phyloP scores from a whole-genome alignment of 495 filamentous ascomycete species.

The Penicillium maclennaniae region DNA sequence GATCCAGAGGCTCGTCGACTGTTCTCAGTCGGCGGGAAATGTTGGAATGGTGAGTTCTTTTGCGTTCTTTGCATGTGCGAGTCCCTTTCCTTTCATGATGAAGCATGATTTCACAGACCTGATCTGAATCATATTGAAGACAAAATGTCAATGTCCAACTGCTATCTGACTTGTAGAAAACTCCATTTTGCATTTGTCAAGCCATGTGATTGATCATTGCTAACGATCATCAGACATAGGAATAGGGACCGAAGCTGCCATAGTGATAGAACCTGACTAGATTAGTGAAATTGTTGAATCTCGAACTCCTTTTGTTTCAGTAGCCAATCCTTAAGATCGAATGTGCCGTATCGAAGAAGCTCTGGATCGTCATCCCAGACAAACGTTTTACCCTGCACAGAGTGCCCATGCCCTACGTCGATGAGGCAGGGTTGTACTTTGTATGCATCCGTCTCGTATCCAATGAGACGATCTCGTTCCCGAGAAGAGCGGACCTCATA shows the following conservation, averaged over 20 bases:
- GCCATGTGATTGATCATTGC: background rate
- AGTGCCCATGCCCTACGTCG: background rate
- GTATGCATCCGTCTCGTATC: background rate
- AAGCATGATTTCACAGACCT: constrained; percentile 53
- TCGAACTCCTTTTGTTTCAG: background rate
- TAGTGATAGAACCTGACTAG: background rate
- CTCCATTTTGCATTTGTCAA: background rate
- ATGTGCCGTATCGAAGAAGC: background rate
- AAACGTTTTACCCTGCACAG: background rate
- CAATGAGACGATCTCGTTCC: background rate
- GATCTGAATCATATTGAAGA: constrained; percentile 50
- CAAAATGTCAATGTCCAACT: constrained; percentile 43
- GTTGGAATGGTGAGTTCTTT: constrained; percentile 3
- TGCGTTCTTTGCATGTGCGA: background rate
- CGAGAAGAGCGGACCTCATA: background rate
- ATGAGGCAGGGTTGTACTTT: background rate
- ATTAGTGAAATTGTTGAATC: background rate
- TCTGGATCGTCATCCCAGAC: background rate
- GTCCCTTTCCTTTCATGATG: constrained; percentile 36
- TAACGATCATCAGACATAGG: constrained; percentile 1
- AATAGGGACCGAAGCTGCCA: background rate
- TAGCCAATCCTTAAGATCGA: background rate
- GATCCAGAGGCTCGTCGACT: background rate
- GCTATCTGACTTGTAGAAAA: constrained; percentile 39
- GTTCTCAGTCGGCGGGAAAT: background rate